Conservation (phyloP, 2,329 filamentous ascomycete species). For the Pseudopithomyces maydicus region DNA sequence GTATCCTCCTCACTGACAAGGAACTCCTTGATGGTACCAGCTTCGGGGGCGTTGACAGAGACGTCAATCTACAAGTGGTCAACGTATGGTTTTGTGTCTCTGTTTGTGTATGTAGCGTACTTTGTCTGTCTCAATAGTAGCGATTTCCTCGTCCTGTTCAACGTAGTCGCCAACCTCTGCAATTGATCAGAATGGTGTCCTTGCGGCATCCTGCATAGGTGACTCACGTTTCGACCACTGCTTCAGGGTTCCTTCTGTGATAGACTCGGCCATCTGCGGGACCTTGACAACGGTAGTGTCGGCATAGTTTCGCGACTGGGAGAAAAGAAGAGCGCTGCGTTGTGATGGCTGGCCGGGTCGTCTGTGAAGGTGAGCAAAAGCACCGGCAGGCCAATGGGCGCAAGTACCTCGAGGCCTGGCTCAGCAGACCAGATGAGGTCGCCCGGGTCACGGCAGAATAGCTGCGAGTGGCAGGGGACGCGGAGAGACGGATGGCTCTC, state of each 20-base stretch:
- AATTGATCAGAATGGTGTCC: constrained; percentile 15
- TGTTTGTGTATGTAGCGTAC: constrained; percentile 51
- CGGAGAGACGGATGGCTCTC: constrained; percentile 27
- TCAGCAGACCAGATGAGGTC: constrained; percentile 39
- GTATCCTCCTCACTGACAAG: constrained; percentile 94
- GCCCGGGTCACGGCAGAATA: constrained; percentile 41
- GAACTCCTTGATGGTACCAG: constrained; percentile 90
- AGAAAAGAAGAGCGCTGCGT: constrained; percentile 30
- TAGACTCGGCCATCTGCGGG: constrained; percentile 97
- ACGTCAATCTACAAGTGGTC: constrained; percentile 77
- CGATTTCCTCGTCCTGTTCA: constrained; percentile 95
- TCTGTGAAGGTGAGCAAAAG: constrained; percentile 26
- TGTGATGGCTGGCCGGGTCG: constrained; percentile 34
- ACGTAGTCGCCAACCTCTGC: constrained; percentile 87
- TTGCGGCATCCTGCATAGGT: background rate
- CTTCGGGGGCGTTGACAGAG: constrained; percentile 89
- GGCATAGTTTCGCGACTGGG: constrained; percentile 52
- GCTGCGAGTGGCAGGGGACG: constrained; percentile 32
- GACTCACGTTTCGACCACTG: constrained; percentile 81
- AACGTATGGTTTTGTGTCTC: background rate
- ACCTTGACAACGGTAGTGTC: constrained; percentile 88
- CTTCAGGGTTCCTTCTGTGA: constrained; percentile 95
- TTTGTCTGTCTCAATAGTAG: constrained; percentile 99
- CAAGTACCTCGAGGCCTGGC: constrained; percentile 35
- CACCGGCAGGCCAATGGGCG: constrained; percentile 14